These are phyloP conservation scores for Bipolaris oryzae DNA, from an alignment of 2,329 filamentous ascomycete species.

Conservation along the genomic window DNA sequence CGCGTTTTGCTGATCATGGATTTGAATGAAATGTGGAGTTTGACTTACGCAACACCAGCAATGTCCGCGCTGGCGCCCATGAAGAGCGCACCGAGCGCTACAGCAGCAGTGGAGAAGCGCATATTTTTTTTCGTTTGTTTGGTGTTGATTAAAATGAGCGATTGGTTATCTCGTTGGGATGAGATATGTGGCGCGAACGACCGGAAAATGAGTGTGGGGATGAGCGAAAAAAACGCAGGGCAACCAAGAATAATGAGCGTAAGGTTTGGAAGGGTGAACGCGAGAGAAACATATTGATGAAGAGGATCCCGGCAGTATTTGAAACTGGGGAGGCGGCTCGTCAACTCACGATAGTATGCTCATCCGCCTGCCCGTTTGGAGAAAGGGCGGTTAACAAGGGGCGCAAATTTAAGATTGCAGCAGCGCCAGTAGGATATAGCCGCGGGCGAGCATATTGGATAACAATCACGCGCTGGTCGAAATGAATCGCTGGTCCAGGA, in stretches of 20 bases:
- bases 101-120: conserved; percentile 37
- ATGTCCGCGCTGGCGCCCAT: conserved; percentile 36
- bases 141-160: conserved; percentile 1
- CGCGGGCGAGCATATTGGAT: conserved; percentile 15
- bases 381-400: conserved; percentile 25
- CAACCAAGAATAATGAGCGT: conserved; percentile 27
- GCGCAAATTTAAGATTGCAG: conserved; percentile 18
- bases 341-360: conserved; percentile 23
- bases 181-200: conserved; percentile 3
- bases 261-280: conserved; percentile 25
- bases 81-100: conserved; percentile 38
- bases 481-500: conserved; percentile 15
- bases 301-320: conserved; percentile 33
- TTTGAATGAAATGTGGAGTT: conserved; percentile 1
- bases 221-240: conserved; percentile 13
- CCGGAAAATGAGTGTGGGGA: conserved; percentile 34
- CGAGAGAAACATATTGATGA: conserved; percentile 21
- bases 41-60: conserved; percentile 31
- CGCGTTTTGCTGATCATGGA: not conserved
- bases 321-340: conserved; percentile 25
- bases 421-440: conserved; percentile 20
- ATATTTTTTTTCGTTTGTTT: conserved; percentile 25
- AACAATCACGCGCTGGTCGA: conserved; percentile 10
- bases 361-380: conserved; percentile 11
- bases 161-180: too few species aligned